These are phyloP conservation scores for Nepenthes mirabilis DNA, from an alignment of 148 eudicot genomes.

Conservation along the genomic window DNA sequence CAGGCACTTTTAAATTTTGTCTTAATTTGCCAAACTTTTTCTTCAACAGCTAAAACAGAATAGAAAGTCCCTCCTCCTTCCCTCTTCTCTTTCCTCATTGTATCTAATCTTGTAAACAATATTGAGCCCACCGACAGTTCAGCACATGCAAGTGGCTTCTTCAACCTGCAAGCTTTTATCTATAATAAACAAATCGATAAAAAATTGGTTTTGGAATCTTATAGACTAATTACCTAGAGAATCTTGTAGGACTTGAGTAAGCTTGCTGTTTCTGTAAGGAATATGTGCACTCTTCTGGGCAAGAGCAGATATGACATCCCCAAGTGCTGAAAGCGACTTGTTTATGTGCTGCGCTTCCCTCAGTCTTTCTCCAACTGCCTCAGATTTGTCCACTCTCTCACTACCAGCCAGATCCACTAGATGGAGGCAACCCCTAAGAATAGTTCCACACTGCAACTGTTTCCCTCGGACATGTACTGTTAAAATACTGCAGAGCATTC, in stretches of 20 bases:
- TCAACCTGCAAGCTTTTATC: too few species aligned
- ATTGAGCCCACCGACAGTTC: too few species aligned
- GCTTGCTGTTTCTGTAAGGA: conserved; percentile 98
- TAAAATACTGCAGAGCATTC: conserved; percentile 43
- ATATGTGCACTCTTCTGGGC: conserved; percentile 91
- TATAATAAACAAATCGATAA: too few species aligned
- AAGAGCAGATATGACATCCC: conserved; percentile 89
- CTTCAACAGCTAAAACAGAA: too few species aligned
- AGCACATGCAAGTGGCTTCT: too few species aligned
- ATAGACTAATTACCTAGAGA: conserved; percentile 52
- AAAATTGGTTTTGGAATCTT: too few species aligned
- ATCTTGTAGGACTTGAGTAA: conserved; percentile 94
- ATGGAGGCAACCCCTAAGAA: conserved; percentile 81
- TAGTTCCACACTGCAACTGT: conserved; percentile 66
- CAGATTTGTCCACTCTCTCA: conserved; percentile 92
- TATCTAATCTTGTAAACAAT: too few species aligned
- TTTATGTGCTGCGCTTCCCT: conserved; percentile 98
- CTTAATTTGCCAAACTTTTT: too few species aligned
- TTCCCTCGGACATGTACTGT: conserved; percentile 91
- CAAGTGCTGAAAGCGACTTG: conserved; percentile 89
- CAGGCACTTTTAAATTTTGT: too few species aligned
- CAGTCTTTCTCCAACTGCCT: conserved; percentile 92
- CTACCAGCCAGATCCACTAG: conserved; percentile 97
- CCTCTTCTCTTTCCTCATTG: too few species aligned
- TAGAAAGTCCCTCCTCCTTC: too few species aligned